Base-by-base conservation (phyloP, 2,329 filamentous ascomycete species). In the Bisporella sp. region DNA sequence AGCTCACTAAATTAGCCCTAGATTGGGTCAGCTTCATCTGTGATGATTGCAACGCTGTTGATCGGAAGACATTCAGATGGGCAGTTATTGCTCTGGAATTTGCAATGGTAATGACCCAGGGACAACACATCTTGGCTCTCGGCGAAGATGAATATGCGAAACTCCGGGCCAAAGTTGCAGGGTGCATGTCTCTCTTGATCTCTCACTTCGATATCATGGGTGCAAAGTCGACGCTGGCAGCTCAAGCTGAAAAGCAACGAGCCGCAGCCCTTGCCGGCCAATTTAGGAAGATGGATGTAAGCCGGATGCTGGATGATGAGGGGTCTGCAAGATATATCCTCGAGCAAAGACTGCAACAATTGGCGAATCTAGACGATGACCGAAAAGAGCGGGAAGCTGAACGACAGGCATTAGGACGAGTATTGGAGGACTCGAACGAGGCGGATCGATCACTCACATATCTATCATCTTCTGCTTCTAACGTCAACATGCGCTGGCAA, bases 131-230 rank as follows among this genome's bases (percentile, higher is more conserved):
- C 45, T 71, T 99, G n/a, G 88, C 85, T 1, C 82, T 99, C 53
- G 89, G 85, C 40, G 89, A 96, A 52, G 81, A 86, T 40, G 92
- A 99, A 64, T 99, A 96, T 66, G 79, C 84, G 5, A 83, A 78
- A 56, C 74, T 99, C 55, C 81, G 92, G 42, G 77, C 82, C 51
- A 97, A 96, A 68, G 93, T 99, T 5, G 90, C 90, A 6, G 92
- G 92, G 0, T 99, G 93, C 68, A 99, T 99, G 93, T 91, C 89
- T 21, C 78, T 99, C 29, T 76, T 99, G 45, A 97, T 99, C 59
- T 96, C 91, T 7, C 93, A 99, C 69, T 99, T 99, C 62, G 93
- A 99, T 68, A 97, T 99, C 69, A 96, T 99, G 87, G 93, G 93
- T 29, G 93, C 93, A 30, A 83, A 92, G 62, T 96, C 91, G 5